Conservation (phyloP, 768 basidiomycete species). For the Pluteus cervinus region DNA sequence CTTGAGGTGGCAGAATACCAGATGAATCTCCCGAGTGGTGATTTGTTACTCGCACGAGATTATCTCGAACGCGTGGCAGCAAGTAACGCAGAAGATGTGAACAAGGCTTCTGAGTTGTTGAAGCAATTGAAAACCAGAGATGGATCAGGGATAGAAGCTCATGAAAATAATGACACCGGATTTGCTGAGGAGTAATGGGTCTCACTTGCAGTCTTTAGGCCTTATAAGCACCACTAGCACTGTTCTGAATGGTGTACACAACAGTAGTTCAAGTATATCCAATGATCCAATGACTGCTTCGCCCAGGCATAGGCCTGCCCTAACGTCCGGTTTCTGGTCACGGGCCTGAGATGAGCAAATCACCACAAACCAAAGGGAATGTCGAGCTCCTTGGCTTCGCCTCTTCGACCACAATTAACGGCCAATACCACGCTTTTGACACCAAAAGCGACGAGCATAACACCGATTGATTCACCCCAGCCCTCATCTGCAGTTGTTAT, state of each 20-base stretch:
- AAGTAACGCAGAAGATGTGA: slow-evolving; percentile 81
- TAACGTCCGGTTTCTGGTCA: slow-evolving; percentile 29
- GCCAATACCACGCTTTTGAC: slow-evolving; percentile 16
- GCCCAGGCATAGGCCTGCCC: slow-evolving; percentile 24
- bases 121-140: no score
- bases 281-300: no score
- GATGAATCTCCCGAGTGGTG: slow-evolving; percentile 53
- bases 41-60: slow-evolving; percentile 64
- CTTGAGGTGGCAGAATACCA: slow-evolving; percentile 81
- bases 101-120: slow-evolving; percentile 64
- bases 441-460: no score
- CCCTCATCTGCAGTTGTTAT: slow-evolving; percentile 16
- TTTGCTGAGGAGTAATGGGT: no score
- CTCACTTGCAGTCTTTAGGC: no score
- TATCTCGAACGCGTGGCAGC: slow-evolving; percentile 68
- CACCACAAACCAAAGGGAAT: slow-evolving; percentile 35
- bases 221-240: no score
- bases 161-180: no score
- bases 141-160: no score
- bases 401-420: slow-evolving; percentile 23
- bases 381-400: slow-evolving; percentile 32
- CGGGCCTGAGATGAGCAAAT: slow-evolving; percentile 32
- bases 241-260: no score
- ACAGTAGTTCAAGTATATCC: no score
- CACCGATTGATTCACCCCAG: slow-evolving; percentile 10